Evolutionary conservation across 2,329 filamentous ascomycete genomes (phyloP), one percentile per base, ranked within the genome.

Genomic region (Arachnomyces sp.): DNA sequence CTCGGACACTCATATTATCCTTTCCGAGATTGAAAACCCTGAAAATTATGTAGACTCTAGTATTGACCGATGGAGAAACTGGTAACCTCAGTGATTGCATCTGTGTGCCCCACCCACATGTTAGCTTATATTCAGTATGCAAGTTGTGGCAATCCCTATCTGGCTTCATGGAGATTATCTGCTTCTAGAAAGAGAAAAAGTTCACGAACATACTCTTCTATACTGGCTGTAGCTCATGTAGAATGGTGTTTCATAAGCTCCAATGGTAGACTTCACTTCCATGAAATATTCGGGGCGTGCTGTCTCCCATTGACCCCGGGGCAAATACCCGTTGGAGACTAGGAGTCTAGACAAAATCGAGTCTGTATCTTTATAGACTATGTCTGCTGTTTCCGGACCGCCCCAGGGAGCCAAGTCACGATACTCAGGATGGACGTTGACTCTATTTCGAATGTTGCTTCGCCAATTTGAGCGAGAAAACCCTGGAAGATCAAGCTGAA

Each of bases 141-240:
- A n/a, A n/a, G n/a, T n/a, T n/a, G n/a, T n/a, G n/a, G n/a, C n/a
- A n/a, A n/a, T n/a, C n/a, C n/a, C n/a, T n/a, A n/a, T n/a, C n/a
- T n/a, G n/a, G n/a, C n/a, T n/a, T n/a, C n/a, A n/a, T n/a, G n/a
- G n/a, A 15, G 32, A 11, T 9, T 11, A 11, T 15, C 9, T 34
- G 17, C 2, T 15, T 13, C 9, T 34, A 11, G 17, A 9, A 15
- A 34, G 13, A 34, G 9, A 34, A 15, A 34, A 15, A 15, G 17
- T 11, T 34, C 17, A 9, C 14, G 17, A 9, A 34, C 32, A 13
- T 34, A 34, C 32, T 15, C 14, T 9, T 34, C n/a, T 15, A 34
- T 34, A 34, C 14, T 34, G 32, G 14, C 14, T 34, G n/a, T 15
- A 13, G 32, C 32, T 34, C 32, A 34, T 34, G 14, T 34, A 34